Evolutionary conservation across 257 asterid species (phyloP), one percentile per base, ranked within the genome.

Genomic region (Striga asiatica): DNA sequence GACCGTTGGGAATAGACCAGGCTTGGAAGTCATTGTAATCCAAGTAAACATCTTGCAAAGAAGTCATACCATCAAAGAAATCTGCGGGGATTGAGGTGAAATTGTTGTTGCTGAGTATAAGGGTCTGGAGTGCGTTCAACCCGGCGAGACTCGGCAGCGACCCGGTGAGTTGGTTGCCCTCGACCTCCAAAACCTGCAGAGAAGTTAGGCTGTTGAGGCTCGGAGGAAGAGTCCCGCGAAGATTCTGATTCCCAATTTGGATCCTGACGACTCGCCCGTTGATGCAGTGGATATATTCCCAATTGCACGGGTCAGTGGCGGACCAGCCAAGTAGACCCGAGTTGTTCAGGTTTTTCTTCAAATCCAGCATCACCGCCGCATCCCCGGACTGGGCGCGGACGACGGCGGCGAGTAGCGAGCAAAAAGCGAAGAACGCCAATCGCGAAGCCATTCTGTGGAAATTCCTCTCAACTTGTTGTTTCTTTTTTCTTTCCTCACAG

Each of bases 31-130:
- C 76, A 9, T 91, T 91, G 27, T 64, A 22, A 71, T 91, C 98
- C 69, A 91, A 46, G 32, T 11, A 45, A 50, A 84, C 89, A 22
- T 5, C 34, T 13, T 58, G 66, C 58, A 91, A 63, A 2, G 92
- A 69, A 42, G 54, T 70, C 94, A 84, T 64, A 51, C 96, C 96
- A 23, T 77, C 22, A 72, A 91, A 91, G 75, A 91, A 87, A 70
- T 84, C 94, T 31, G 73, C 34, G 0, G 98, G 89, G 21, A 87
- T 76, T 2, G 60, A 77, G 18, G 84, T 54, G 66, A 91, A 91
- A 21, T 56, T 69, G 77, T 87, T 91, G 69, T 68, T 38, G 64
- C 9, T 71, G 61, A 84, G 62, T 0, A 78, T 54, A 16, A 87
- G 8, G 8, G 61, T 14, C 56, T 66, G 74, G 35, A 91, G 75